These are phyloP conservation scores for Sonneratia alba DNA, from an alignment of 345 rosid species.

Conservation along the genomic window DNA sequence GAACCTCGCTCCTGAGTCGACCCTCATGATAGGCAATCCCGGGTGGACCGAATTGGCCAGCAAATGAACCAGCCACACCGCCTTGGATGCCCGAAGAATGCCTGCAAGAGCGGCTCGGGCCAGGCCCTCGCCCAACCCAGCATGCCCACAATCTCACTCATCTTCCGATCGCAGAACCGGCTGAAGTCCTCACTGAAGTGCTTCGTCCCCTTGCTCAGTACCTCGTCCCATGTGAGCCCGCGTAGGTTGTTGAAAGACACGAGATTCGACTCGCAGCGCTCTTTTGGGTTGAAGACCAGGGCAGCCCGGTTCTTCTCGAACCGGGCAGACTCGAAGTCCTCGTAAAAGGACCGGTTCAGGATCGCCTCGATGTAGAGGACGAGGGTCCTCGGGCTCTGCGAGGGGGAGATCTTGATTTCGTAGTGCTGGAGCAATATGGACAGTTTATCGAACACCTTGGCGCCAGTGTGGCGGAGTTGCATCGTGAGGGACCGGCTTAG, in stretches of 20 bases:
- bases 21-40: conserved; percentile 56
- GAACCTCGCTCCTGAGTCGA: conserved; percentile 51
- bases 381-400: conserved; percentile 51
- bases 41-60: conserved; percentile 93
- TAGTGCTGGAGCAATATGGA: conserved; percentile 67
- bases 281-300: conserved; percentile 65
- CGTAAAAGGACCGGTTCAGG: conserved; percentile 66
- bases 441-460: conserved; percentile 52
- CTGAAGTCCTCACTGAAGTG: conserved; percentile 94
- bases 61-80: conserved; percentile 78
- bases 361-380: conserved; percentile 66
- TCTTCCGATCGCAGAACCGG: conserved; percentile 81
- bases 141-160: conserved; percentile 88
- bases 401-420: conserved; percentile 43
- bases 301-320: conserved; percentile 47
- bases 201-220: conserved; percentile 71
- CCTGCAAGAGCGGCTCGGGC: conserved; percentile 79
- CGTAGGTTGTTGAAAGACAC: conserved; percentile 43
- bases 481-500: conserved; percentile 59
- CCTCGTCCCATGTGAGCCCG: conserved; percentile 84
- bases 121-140: conserved; percentile 83
- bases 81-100: conserved; percentile 85
- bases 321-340: conserved; percentile 76
- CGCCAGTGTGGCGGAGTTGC: conserved; percentile 63
- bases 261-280: conserved; percentile 59